These are phyloP conservation scores for Neurospora crassa DNA, from an alignment of 2,329 filamentous ascomycete species.

Conservation along the genomic window DNA sequence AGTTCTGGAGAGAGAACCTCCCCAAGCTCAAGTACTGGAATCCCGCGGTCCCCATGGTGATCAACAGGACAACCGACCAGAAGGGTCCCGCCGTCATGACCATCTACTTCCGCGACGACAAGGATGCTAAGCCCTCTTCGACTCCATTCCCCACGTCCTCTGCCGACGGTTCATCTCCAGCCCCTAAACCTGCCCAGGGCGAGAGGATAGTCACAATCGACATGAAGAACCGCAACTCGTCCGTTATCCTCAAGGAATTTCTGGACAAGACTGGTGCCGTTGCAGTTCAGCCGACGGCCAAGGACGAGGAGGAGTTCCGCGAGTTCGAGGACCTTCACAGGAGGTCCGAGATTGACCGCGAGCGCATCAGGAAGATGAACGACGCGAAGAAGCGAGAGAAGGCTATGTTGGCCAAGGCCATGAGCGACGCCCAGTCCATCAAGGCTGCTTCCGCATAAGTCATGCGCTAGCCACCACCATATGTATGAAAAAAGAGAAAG, in stretches of 20 bases:
- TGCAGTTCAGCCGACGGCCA: slow-evolving; percentile 43
- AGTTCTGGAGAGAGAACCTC: slow-evolving; percentile 80
- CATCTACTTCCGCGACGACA: slow-evolving; percentile 46
- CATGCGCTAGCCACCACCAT: background rate
- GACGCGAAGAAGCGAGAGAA: slow-evolving; percentile 53
- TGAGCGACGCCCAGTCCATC: slow-evolving; percentile 37
- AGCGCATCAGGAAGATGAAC: slow-evolving; percentile 40
- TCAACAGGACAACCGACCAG: slow-evolving; percentile 57
- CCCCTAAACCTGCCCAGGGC: slow-evolving; percentile 35
- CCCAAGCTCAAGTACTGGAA: slow-evolving; percentile 93
- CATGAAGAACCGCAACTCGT: slow-evolving; percentile 53
- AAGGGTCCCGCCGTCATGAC: slow-evolving; percentile 50
- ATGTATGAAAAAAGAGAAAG: background rate
- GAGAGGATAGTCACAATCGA: slow-evolving; percentile 47
- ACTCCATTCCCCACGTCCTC: slow-evolving; percentile 33
- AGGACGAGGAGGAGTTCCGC: slow-evolving; percentile 50
- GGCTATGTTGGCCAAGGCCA: slow-evolving; percentile 45
- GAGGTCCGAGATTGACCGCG: slow-evolving; percentile 44
- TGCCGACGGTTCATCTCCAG: slow-evolving; percentile 35
- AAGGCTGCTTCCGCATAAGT: slow-evolving; percentile 21
- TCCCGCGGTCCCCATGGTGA: slow-evolving; percentile 71
- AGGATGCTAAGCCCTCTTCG: slow-evolving; percentile 7
- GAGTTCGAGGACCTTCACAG: slow-evolving; percentile 45
- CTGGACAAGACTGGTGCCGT: slow-evolving; percentile 52
- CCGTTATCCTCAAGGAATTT: slow-evolving; percentile 54